Base-by-base conservation (phyloP, 2,329 filamentous ascomycete species). In the Grosmannia penicillata region DNA sequence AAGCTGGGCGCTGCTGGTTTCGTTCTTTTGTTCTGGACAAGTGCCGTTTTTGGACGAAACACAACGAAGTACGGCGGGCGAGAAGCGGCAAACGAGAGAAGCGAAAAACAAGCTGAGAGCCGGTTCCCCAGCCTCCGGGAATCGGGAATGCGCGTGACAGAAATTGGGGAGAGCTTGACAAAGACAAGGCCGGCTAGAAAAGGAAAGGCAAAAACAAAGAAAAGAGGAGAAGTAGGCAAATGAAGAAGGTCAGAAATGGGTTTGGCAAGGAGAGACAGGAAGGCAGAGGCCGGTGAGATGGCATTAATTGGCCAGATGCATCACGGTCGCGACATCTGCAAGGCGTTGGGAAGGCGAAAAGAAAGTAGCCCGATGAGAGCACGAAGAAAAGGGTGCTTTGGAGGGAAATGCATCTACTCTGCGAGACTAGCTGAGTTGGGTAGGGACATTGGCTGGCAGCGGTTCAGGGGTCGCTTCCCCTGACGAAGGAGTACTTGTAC, bases 401-500 rank as follows among this genome's bases (percentile, higher is more conserved):
- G 32, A 26, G 33, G 25, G 22, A 14, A 36, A 18, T 7, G 10
- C 18, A 17, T 14, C 19, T 26, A 34, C 27, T 30, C 22, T 33
- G 38, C 39, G n/a, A n/a, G 27, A 31, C 41, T 45, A 47, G 29
- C 43, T 33, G 33, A 28, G 43, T 43, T 43, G 28, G 25, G 38
- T n/a, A 23, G 39, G 38, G 40, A 33, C 36, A 42, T 21, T 39
- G 44, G 38, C 14, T 34, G 31, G 27, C 24, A 9, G 33, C 22
- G 38, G 19, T n/a, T 40, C 33, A 28, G 36, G 40, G 30, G 39
- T 36, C 19, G 36, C 15, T 18, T 30, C 36, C 29, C 36, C 36
- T 37, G 29, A 27, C 29, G 17, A 32, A 32, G 11, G 11, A 26
- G 21, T 8, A 21, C n/a, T n/a, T n/a, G n/a, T n/a, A n/a, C n/a